Evolutionary conservation across 2,329 filamentous ascomycete genomes (phyloP), one percentile per base, ranked within the genome.

Genomic region (Cytospora paraplurivora): DNA sequence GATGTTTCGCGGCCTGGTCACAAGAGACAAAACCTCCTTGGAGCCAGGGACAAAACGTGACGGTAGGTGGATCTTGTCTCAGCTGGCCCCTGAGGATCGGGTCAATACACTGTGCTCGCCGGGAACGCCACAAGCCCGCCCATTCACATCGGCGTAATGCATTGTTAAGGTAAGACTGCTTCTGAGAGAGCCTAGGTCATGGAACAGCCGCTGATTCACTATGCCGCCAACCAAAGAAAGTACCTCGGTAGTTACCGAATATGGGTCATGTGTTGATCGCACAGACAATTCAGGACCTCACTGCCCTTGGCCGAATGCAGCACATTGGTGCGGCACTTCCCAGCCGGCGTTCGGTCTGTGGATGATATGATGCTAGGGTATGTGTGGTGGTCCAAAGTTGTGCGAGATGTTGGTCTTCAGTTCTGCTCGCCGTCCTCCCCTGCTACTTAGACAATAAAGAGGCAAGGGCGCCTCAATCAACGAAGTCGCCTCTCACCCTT

Each of bases 181-280:
- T 32, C 19, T 44, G 56, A 59, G 56, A 49, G 56, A 49, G 27
- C 58, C 37, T 47, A 51, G 58, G 35, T 60, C 49, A 54, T 60
- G 58, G 58, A 54, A 60, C 50, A 44, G 41, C 58, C 21, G 50
- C 54, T 60, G 50, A 38, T 54, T 54, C 58, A 60, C 58, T 38
- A 53, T 60, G 3, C 50, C 47, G 37, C 37, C 58, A 35, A 61
- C 35, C 35, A 44, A 21, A 21, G 37, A 38, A 54, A 54, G 17
- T n/a, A 19, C 27, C 35, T 41, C 21, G 38, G 17, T 33, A 49
- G 56, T 50, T 51, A 44, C 12, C 56, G 27, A 54, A 47, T 37
- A 32, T 38, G 50, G 49, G 53, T 52, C 49, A 53, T 5, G 50
- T 54, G 49, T 50, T 60, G 37, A 33, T 37, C 37, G 15, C 47